Percentiles rank a stretch among this genome's conserved stretches.
phyloP scores from a whole-genome alignment of 371 early-diverging fungal species.

The Amoeboradix gromovi region DNA sequence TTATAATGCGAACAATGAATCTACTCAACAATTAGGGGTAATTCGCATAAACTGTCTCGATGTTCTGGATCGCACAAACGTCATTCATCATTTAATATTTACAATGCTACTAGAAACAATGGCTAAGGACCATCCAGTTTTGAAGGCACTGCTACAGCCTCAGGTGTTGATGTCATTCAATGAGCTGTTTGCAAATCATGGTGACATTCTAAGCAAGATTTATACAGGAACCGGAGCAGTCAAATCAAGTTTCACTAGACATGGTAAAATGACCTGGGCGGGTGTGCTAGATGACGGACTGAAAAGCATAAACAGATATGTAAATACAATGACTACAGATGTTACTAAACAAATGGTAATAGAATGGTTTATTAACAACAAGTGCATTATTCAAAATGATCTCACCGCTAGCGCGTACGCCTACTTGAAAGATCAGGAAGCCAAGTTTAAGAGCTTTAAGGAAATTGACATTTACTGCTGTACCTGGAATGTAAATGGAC shows the following conservation, averaged over 20 bases:
- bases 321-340: neutral
- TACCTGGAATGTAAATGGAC: slow-evolving; percentile 75
- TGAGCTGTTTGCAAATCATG: slow-evolving; percentile 82
- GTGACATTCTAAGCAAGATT: slow-evolving; percentile 62
- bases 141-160: slow-evolving; percentile 5
- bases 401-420: neutral
- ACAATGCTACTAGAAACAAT: slow-evolving; percentile 6
- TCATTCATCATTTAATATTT: slow-evolving; percentile 3
- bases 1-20: neutral
- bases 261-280: slow-evolving; percentile 54
- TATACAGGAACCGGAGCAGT: slow-evolving; percentile 95
- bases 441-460: neutral
- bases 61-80: slow-evolving; percentile 58
- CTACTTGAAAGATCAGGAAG: neutral
- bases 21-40: slow-evolving; percentile 6
- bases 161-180: slow-evolving; percentile 1
- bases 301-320: slow-evolving; percentile 1
- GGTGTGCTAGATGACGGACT: slow-evolving; percentile 10
- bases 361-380: neutral
- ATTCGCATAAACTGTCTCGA: slow-evolving; percentile 79
- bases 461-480: slow-evolving; percentile 26
- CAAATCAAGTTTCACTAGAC: slow-evolving; percentile 59
- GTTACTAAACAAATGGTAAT: neutral
- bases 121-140: slow-evolving; percentile 1
- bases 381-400: neutral